Evolutionary conservation across 371 early-diverging fungal species (phyloP), one percentile per base, ranked within the genome.

Genomic region (Mucor sp.): DNA sequence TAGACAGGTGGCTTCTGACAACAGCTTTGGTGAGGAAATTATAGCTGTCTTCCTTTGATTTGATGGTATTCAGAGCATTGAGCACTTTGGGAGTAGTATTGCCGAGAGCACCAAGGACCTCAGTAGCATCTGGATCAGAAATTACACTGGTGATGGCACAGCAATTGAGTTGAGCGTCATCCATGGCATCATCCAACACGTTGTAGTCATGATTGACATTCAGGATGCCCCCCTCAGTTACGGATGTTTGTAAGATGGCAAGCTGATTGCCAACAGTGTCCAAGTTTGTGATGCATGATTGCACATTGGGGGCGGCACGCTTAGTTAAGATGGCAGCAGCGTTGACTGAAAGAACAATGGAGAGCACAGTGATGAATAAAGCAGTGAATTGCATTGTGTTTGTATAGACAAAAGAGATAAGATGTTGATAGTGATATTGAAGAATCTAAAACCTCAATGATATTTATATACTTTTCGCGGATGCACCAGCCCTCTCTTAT

Each of bases 101-200:
- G 3, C 58, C 28, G 3, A 58, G 15, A 8, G 47, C n/a, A 44
- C 19, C 19, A 7, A 33, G 37, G 28, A 44, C n/a, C 21, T 65
- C 41, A 65, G 57, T 58, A 15, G 58, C 44, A 65, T 65, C 65
- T 5, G 58, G 12, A 11, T 65, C 65, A 28, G 58, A 25, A 8
- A 65, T 44, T 6, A 47, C 44, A 21, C 21, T 43, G 15, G 27
- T 43, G 30, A 65, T 65, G n/a, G 58, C 41, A 58, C 65, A 65
- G 23, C 65, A 65, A 11, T 27, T 27, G 3, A 7, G 37, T 30
- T 65, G 44, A 32, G 44, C 65, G 21, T 11, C 30, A 8, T 32
- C 17, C n/a, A 58, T 23, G 32, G 43, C 14, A 9, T 43, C 30
- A 33, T 44, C 33, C 27, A 65, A 41, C 14, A 33, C n/a, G 11